A percentile compares a stretch with the other conserved stretches of the same genome.
Conservation (phyloP, 495 filamentous ascomycete species). For the Antarctomyces pellizariae region DNA sequence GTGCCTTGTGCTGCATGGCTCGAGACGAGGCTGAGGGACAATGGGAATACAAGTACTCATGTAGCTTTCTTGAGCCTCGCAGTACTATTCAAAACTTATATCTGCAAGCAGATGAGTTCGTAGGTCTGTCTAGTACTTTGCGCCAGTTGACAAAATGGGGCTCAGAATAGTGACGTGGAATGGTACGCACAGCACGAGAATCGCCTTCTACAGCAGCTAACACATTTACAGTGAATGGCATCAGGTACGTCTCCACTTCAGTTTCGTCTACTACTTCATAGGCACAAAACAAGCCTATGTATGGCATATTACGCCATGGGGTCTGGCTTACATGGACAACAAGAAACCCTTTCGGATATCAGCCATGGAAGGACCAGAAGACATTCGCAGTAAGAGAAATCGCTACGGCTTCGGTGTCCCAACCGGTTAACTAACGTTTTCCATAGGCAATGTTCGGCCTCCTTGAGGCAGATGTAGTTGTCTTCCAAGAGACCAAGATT, state of each 20-base stretch:
- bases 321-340: slow-evolving; percentile 4
- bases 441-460: slow-evolving; percentile 79
- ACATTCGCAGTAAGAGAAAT: slow-evolving; percentile 43
- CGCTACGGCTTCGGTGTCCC: neutral
- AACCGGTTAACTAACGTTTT: neutral
- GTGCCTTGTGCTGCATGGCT: too few species aligned
- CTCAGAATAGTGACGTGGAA: slow-evolving; percentile 84
- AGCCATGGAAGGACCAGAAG: slow-evolving; percentile 75
- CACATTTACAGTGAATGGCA: slow-evolving; percentile 60
- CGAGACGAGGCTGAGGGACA: too few species aligned
- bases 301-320: slow-evolving; percentile 1
- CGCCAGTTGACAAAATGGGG: slow-evolving; percentile 40
- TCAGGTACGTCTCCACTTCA: slow-evolving; percentile 31
- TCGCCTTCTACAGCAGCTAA: slow-evolving; percentile 3
- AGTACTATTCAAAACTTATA: too few species aligned
- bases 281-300: neutral
- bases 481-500: slow-evolving; percentile 93
- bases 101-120: too few species aligned
- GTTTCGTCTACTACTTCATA: too few species aligned
- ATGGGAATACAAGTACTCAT: too few species aligned
- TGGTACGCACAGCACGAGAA: slow-evolving; percentile 25
- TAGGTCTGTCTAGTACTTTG: too few species aligned
- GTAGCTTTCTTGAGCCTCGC: too few species aligned
- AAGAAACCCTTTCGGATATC: slow-evolving; percentile 84
- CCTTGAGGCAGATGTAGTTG: slow-evolving; percentile 77